phyloP scores from a whole-genome alignment of 805 yeast genomes.

The Starmerella khaoyaiensis region DNA sequence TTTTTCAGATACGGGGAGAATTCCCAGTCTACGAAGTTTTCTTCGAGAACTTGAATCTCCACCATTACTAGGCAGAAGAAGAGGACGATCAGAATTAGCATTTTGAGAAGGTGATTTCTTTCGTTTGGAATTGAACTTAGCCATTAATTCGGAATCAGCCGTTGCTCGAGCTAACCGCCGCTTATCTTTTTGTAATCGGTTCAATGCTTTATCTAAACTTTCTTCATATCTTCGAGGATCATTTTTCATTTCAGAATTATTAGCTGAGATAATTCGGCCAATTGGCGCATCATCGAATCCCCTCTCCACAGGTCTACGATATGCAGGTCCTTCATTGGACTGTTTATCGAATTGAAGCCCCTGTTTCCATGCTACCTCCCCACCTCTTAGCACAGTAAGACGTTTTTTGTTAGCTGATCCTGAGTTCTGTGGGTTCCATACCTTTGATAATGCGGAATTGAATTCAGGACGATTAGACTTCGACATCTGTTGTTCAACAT shows the following conservation, averaged over 20 bases:
- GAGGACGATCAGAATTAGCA: neutral
- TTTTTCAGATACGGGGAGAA: no score
- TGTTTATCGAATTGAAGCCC: slow-evolving; percentile 24
- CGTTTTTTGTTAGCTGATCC: slow-evolving; percentile 26
- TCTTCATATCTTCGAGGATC: slow-evolving; percentile 39
- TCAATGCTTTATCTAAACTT: slow-evolving; percentile 26
- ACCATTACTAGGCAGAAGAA: no score
- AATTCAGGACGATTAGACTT: slow-evolving; percentile 64
- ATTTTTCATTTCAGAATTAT: slow-evolving; percentile 24
- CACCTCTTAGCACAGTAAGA: slow-evolving; percentile 31
- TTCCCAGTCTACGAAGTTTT: no score
- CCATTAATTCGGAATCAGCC: slow-evolving; percentile 17
- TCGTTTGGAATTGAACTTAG: neutral
- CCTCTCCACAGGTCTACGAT: slow-evolving; percentile 23
- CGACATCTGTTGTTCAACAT: slow-evolving; percentile 42
- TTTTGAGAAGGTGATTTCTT: neutral
- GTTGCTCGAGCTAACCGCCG: slow-evolving; percentile 23
- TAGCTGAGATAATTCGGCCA: slow-evolving; percentile 13
- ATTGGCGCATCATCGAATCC: slow-evolving; percentile 15
- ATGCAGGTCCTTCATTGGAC: slow-evolving; percentile 15
- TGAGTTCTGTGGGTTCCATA: slow-evolving; percentile 37
- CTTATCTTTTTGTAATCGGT: slow-evolving; percentile 22
- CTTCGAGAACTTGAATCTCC: no score
- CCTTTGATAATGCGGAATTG: slow-evolving; percentile 42
- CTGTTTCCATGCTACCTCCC: slow-evolving; percentile 23